These are phyloP conservation scores for Fusarium subglutinans DNA, from an alignment of 2,329 filamentous ascomycete genomes.

Conservation along the genomic window DNA sequence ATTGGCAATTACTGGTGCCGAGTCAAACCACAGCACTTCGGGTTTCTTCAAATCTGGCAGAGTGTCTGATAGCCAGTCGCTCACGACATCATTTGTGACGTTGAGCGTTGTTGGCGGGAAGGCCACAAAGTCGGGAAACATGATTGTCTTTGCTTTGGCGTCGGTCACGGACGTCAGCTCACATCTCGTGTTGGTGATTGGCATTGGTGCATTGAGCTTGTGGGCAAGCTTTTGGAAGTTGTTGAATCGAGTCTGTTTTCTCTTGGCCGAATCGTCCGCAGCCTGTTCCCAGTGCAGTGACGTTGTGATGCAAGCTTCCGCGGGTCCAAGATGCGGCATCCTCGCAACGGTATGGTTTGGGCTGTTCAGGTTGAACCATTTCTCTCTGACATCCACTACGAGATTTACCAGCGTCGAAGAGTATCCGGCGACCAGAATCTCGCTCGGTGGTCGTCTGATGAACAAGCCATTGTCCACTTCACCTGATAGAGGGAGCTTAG, in stretches of 20 bases:
- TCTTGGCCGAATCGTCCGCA: constrained; percentile 15
- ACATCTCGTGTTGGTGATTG: constrained; percentile 27
- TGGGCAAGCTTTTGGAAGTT: constrained; percentile 26
- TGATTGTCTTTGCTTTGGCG: background rate
- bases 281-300: constrained; percentile 34
- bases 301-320: constrained; percentile 27
- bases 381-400: constrained; percentile 26
- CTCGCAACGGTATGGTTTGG: constrained; percentile 30
- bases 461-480: constrained; percentile 24
- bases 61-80: constrained; percentile 5
- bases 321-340: constrained; percentile 32
- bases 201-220: constrained; percentile 16
- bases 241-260: constrained; percentile 17
- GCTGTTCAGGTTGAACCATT: constrained; percentile 21
- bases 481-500: constrained; percentile 22
- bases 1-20: constrained; percentile 12
- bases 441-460: constrained; percentile 15
- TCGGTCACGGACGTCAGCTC: constrained; percentile 20
- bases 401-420: constrained; percentile 20
- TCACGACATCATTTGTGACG: constrained; percentile 4
- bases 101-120: constrained; percentile 17
- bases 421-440: constrained; percentile 20
- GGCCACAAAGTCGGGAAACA: constrained; percentile 24
- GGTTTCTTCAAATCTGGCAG: constrained; percentile 2
- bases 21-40: constrained; percentile 32